Evolutionary conservation across 2,329 filamentous ascomycete genomes (phyloP), one percentile per base, ranked within the genome.

Genomic region (Botrytis tulipae): DNA sequence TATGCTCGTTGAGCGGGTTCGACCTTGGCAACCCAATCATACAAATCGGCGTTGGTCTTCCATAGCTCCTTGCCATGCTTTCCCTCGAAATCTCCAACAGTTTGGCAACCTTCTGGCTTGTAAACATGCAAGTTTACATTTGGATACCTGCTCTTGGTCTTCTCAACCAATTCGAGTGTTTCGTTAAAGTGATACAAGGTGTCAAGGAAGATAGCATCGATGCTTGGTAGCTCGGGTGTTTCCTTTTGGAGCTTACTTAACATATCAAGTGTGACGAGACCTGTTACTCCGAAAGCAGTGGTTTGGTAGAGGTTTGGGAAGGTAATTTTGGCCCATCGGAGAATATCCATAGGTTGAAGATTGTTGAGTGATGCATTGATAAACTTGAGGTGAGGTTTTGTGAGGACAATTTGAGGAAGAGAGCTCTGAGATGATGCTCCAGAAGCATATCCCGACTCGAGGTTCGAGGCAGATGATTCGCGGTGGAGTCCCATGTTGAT

Each of bases 21-120:
- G 67, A 99, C 96, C 86, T 99, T 99, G 84, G 95, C 96, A 76
- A 96, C 87, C 87, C 93, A 98, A 87, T 99, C 96, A 84, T 99
- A 99, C 80, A 95, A 88, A 80, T 98, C 93, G 68, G 94, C 88
- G 77, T 96, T 92, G 46, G 86, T 89, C 82, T 97, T 92, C 91
- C 95, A 99, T 66, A 98, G 85, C 77, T 90, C 89, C 81, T 91
- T 86, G 80, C 96, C 96, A 81, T 98, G 94, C 80, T 90, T 91
- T 75, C 88, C 85, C 82, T 94, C 92, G 80, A 99, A 98, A 76
- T 97, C 91, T 70, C 88, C 88, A 29, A 88, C 87, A 0, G 88
- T 94, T 73, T 92, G 88, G 79, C 89, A 88, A 70, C 92, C 93
- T 70, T 91, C 89, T 20, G 96, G 96, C 86, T 93, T 95, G 89